phyloP scores from a whole-genome alignment of 176 grass and related monocot genomes.

The Ampelocalamus luodianensis region DNA sequence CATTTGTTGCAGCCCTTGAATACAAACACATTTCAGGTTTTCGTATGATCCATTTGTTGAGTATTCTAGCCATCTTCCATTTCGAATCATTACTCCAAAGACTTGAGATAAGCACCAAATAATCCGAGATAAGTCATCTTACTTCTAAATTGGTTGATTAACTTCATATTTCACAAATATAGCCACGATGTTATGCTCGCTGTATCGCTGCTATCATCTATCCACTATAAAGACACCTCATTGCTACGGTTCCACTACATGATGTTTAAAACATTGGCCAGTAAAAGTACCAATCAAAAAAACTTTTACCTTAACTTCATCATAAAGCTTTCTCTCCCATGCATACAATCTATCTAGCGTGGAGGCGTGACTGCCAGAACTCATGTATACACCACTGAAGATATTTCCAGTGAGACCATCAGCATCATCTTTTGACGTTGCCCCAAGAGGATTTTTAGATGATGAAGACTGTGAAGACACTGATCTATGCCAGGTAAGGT shows the following conservation, averaged over 20 bases:
- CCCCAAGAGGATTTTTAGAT: constrained; percentile 75
- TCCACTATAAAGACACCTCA: constrained; percentile 3
- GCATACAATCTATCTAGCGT: constrained; percentile 93
- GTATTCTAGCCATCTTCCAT: constrained; percentile 24
- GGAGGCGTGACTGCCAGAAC: constrained; percentile 92
- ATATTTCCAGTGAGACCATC: constrained; percentile 70
- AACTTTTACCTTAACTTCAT: constrained; percentile 92
- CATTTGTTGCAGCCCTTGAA: not conserved
- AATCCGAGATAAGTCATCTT: not conserved
- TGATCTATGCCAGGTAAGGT: constrained; percentile 88
- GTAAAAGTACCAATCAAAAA: constrained; percentile 4
- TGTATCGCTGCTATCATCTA: not conserved
- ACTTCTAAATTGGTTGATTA: constrained; percentile 27
- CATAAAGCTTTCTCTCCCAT: constrained; percentile 98
- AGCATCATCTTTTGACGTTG: constrained; percentile 54
- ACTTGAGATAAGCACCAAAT: constrained; percentile 8
- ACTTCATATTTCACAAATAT: not conserved
- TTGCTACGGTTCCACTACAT: not conserved
- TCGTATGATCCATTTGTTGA: constrained; percentile 7
- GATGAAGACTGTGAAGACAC: constrained; percentile 91
- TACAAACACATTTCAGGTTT: constrained; percentile 15
- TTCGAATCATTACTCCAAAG: not conserved
- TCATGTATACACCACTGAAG: constrained; percentile 81
- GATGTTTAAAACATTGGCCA: constrained; percentile 21
- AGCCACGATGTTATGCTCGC: not conserved